Percentiles rank a stretch among this genome's conserved stretches.
These are phyloP conservation scores for Sanguinoderma infundibulare DNA, from an alignment of 1,284 basidiomycete species.

Conservation along the genomic window DNA sequence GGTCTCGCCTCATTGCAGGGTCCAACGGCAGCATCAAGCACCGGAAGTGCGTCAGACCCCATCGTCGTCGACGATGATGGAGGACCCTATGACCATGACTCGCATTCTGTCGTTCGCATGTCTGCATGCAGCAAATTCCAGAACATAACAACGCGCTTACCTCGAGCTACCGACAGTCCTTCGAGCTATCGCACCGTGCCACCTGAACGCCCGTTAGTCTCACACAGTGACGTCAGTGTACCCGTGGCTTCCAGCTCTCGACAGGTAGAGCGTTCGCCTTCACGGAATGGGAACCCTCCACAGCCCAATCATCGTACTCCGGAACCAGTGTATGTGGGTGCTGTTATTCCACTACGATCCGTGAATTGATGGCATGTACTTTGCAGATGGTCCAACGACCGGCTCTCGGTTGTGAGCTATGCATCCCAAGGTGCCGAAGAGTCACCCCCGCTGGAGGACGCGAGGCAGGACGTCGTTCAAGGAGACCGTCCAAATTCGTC, in stretches of 20 bases:
- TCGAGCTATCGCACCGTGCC: background rate
- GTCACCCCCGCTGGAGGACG: background rate
- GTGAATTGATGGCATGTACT: background rate
- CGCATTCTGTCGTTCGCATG: background rate
- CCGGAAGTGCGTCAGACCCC: slow-evolving; percentile 18
- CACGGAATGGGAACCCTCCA: background rate
- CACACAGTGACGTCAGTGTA: background rate
- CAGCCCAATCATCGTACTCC: background rate
- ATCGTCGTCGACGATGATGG: slow-evolving; percentile 24
- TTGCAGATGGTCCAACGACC: background rate
- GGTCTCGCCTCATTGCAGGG: background rate
- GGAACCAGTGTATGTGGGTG: background rate
- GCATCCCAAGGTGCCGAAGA: slow-evolving; percentile 10
- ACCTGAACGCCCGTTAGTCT: background rate
- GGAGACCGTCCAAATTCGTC: background rate
- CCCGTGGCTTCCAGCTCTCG: background rate
- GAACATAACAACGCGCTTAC: background rate
- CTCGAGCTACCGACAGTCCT: background rate
- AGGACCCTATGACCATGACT: background rate
- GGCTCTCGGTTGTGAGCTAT: slow-evolving; percentile 8
- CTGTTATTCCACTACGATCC: no score
- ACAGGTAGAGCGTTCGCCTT: background rate
- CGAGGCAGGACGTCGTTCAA: background rate
- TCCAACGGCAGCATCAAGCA: background rate
- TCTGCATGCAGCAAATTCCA: no score